A percentile compares a stretch with the other conserved stretches of the same genome.
Evolutionary conservation across 768 basidiomycete genomes (phyloP).

Genomic region (Trametes maxima): DNA sequence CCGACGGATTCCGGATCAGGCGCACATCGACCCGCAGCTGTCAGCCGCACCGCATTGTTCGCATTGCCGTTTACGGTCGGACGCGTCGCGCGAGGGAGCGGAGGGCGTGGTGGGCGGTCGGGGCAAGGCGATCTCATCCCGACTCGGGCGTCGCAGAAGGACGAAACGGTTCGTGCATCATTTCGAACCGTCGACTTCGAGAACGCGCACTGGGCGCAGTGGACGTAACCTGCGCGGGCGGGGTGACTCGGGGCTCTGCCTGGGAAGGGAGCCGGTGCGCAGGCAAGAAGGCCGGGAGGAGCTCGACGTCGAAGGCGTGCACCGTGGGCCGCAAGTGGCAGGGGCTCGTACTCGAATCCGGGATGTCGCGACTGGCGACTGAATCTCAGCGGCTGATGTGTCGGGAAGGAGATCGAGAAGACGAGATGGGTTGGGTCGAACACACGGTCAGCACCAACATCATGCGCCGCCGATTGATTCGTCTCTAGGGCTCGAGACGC

Average conservation of each 20-base stretch:
- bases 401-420: neutral
- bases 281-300: neutral
- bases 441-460: slow-evolving; percentile 7
- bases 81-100: slow-evolving; percentile 6
- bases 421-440: neutral
- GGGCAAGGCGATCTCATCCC: neutral
- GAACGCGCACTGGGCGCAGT: neutral
- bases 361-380: no score
- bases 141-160: neutral
- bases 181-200: neutral
- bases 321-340: no score
- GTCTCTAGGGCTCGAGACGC: slow-evolving; percentile 1
- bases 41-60: neutral
- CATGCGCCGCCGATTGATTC: slow-evolving; percentile 12
- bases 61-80: neutral
- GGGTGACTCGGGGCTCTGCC: neutral
- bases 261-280: slow-evolving; percentile 3
- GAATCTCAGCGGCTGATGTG: neutral
- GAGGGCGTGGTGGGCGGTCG: neutral
- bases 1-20: neutral
- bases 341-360: no score
- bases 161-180: slow-evolving; percentile 1
- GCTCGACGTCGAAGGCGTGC: no score
- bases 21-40: neutral
- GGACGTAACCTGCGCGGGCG: neutral